These are phyloP conservation scores for sorghum (Sorghum bicolor) DNA, from an alignment of 176 grass and related monocot genomes.

Conservation along the genomic window DNA sequence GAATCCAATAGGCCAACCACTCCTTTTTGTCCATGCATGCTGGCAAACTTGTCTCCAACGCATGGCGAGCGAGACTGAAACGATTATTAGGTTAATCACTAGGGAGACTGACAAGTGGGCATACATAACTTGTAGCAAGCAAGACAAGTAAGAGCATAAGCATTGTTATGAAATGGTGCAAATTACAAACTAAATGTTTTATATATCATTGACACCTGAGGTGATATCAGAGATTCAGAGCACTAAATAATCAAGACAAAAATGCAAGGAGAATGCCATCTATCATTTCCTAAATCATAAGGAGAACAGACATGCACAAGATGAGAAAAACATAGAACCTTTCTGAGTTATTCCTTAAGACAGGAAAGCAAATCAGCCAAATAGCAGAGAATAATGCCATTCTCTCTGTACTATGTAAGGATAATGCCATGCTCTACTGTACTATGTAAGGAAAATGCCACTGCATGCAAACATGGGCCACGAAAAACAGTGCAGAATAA, in stretches of 20 bases:
- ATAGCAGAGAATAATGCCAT: slow-evolving; percentile 1
- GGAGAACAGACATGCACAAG: neutral
- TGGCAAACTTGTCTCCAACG: slow-evolving; percentile 88
- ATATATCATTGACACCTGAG: neutral
- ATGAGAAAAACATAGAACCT: neutral
- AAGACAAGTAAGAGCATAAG: neutral
- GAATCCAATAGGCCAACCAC: slow-evolving; percentile 82
- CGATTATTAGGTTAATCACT: neutral
- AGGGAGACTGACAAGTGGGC: neutral
- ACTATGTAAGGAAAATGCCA: neutral
- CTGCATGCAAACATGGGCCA: neutral
- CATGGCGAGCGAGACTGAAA: slow-evolving; percentile 55
- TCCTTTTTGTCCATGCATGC: slow-evolving; percentile 96
- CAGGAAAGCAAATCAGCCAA: slow-evolving; percentile 7
- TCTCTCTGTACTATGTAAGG: neutral
- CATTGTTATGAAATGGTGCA: neutral
- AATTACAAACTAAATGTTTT: neutral
- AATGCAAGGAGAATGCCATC: slow-evolving; percentile 8
- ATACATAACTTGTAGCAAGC: neutral
- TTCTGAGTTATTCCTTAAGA: neutral
- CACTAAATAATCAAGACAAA: slow-evolving; percentile 1
- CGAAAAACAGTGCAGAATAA: slow-evolving; percentile 7
- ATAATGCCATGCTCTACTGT: neutral
- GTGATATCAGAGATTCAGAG: slow-evolving; percentile 4
- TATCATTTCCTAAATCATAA: slow-evolving; percentile 1